phyloP scores from a whole-genome alignment of 148 eudicot species.

The Rhododendron griersonianum region DNA sequence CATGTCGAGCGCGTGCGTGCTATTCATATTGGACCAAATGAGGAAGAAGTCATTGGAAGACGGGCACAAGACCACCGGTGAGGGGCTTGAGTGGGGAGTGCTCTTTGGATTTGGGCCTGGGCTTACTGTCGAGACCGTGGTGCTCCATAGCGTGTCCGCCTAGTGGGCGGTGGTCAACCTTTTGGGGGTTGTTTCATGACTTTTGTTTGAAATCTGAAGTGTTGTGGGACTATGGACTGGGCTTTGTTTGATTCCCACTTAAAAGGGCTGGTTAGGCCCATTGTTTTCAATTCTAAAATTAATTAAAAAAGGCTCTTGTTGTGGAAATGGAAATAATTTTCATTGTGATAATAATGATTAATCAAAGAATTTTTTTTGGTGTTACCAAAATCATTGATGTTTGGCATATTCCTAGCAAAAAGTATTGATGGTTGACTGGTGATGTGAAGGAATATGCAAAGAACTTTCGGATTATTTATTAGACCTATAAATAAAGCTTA shows the following conservation, averaged over 20 bases:
- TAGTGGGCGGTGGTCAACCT: not conserved
- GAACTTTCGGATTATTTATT: not conserved
- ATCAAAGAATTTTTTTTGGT: not conserved
- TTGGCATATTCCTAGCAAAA: not conserved
- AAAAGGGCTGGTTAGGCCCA: not conserved
- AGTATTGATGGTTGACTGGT: not conserved
- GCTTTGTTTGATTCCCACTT: not conserved
- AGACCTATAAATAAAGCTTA: too few species aligned
- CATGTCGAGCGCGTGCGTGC: constrained; percentile 23
- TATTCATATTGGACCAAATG: constrained; percentile 21
- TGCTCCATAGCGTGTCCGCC: constrained; percentile 16
- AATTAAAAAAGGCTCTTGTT: not conserved
- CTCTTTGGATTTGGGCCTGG: constrained; percentile 26
- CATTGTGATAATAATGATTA: not conserved
- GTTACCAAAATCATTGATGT: not conserved
- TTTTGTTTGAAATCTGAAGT: not conserved
- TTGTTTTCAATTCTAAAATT: not conserved
- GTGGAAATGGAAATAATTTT: not conserved
- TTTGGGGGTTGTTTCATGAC: not conserved
- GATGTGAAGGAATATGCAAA: not conserved
- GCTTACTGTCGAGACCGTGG: constrained; percentile 25
- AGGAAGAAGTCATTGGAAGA: constrained; percentile 17
- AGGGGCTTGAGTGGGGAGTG: constrained; percentile 17
- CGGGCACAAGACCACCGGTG: constrained; percentile 15
- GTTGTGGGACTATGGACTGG: not conserved